Evolutionary conservation across 2,329 filamentous ascomycete species (phyloP), one percentile per base, ranked within the genome.

Genomic region (Clarireedia hainanense): DNA sequence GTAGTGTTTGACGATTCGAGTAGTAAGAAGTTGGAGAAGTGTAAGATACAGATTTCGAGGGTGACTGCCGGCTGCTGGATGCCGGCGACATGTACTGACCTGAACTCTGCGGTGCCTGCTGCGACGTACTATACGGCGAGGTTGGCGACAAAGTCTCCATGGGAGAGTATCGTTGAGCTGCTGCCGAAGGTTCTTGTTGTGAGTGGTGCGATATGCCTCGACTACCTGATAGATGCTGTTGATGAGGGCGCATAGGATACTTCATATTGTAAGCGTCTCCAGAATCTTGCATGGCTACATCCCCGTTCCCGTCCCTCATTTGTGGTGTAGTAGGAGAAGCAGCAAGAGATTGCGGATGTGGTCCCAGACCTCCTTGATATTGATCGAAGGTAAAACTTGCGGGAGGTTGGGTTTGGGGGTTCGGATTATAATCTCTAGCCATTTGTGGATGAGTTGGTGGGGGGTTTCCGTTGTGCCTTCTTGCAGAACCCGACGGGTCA

Each of bases 151-250:
- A 76, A 15, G 84, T 81, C 70, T 96, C 92, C 91, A 96, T 96
- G 61, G 92, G 94, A 47, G 92, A 97, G 74, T 97, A 97, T 69
- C 91, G 84, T 71, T 95, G 89, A 58, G 91, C 89, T 56, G 90
- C 89, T 50, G 89, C 80, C 45, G 90, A 94, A 57, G 88, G 84
- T 67, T 92, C 85, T 62, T 85, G 84, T 50, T 85, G 76, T 47
- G 84, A 73, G 70, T 92, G 86, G 64, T 90, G 82, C 60, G 81
- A 89, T 58, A 83, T 64, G 43, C 74, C 62, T 59, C 74, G 72
- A 62, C 74, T 70, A 27, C 80, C 60, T 17, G 69, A 83, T 58
- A 81, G 76, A 64, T 92, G 84, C 67, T 90, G 83, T 69, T 90
- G 85, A 69, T 83, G 83, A 45, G 89, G 83, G 63, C 89, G 84